These are phyloP conservation scores for Pueraria montana DNA, from an alignment of 306 rosid species.

Conservation along the genomic window DNA sequence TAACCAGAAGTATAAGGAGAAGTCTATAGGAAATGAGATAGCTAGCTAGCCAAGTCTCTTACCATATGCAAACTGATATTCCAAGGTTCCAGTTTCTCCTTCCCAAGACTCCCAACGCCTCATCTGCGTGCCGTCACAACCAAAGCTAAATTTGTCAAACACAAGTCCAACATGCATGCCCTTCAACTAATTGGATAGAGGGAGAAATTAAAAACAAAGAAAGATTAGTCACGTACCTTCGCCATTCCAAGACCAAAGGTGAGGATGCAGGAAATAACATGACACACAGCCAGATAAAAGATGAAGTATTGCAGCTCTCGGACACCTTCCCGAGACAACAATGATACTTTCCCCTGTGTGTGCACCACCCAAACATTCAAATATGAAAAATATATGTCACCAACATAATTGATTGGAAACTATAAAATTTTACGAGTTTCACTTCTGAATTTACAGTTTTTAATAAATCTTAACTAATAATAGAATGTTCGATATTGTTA, in stretches of 20 bases:
- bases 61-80: constrained; percentile 62
- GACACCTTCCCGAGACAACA: background rate
- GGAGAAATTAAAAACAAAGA: too few relatives aligned
- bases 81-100: constrained; percentile 66
- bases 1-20: background rate
- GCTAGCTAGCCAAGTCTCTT: background rate
- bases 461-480: too few relatives aligned
- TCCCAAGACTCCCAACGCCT: constrained; percentile 70
- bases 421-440: too few relatives aligned
- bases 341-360: constrained; percentile 14
- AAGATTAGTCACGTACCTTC: constrained; percentile 57
- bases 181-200: too few relatives aligned
- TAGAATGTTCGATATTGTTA: too few relatives aligned
- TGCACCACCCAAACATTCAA: background rate
- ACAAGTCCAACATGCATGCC: too few relatives aligned
- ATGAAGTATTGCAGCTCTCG: constrained; percentile 21
- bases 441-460: too few relatives aligned
- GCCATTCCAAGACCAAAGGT: constrained; percentile 70
- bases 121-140: constrained; percentile 48
- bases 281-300: constrained; percentile 55
- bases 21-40: too few relatives aligned
- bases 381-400: background rate
- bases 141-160: background rate
- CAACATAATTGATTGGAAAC: too few relatives aligned
- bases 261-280: constrained; percentile 59